Conservation (phyloP, 2,329 filamentous ascomycete species). For the Beauveria sp. region DNA sequence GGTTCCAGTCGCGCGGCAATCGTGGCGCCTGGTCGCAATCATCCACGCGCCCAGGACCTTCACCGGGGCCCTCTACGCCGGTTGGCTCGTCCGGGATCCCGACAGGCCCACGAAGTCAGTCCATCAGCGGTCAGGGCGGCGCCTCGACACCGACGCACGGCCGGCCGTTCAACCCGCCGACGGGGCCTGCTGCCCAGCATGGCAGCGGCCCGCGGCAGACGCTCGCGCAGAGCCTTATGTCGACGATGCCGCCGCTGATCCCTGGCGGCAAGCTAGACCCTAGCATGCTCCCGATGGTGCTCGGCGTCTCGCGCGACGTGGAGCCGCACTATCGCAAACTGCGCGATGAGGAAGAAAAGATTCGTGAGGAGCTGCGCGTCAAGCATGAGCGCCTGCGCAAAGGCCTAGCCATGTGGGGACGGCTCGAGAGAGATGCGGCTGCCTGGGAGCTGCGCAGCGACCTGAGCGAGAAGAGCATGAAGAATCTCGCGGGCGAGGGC, state of each 20-base stretch:
- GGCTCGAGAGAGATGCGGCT: constrained; percentile 45
- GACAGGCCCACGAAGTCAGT: constrained; percentile 38
- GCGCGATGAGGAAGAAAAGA: constrained; percentile 50
- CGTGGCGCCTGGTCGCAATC: constrained; percentile 37
- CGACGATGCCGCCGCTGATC: constrained; percentile 43
- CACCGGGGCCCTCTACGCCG: constrained; percentile 32
- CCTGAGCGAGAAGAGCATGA: constrained; percentile 48
- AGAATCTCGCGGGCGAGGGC: constrained; percentile 49
- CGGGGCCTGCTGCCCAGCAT: constrained; percentile 42
- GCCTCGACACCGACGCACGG: constrained; percentile 32
- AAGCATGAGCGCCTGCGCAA: constrained; percentile 49
- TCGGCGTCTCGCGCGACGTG: constrained; percentile 45
- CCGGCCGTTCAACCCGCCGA: constrained; percentile 49
- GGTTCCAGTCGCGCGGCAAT: constrained; percentile 37
- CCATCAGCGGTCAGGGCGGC: constrained; percentile 19
- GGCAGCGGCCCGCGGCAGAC: constrained; percentile 30
- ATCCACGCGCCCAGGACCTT: constrained; percentile 25
- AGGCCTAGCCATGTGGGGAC: constrained; percentile 46
- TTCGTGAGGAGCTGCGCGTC: constrained; percentile 43
- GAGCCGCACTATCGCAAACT: constrained; percentile 47
- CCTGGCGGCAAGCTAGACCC: constrained; percentile 49
- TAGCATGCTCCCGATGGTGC: constrained; percentile 33
- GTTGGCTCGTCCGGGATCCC: constrained; percentile 36
- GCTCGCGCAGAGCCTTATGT: constrained; percentile 44
- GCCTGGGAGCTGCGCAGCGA: constrained; percentile 49